phyloP scores from a whole-genome alignment of 2,329 filamentous ascomycete species.

The Lasiodiplodia hormozganensis region DNA sequence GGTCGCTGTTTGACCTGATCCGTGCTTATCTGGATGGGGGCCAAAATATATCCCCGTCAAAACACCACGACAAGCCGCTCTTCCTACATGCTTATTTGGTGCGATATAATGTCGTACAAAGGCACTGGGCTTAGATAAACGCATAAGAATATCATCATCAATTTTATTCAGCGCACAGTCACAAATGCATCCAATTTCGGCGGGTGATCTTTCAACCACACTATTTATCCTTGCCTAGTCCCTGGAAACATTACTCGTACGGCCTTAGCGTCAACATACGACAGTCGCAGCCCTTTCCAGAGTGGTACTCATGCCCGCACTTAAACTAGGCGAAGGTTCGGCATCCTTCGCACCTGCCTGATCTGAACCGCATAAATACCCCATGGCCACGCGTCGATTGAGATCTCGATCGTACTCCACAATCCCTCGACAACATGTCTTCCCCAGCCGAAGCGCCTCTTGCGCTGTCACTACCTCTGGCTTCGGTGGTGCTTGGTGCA shows the following conservation, averaged over 20 bases:
- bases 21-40: slow-evolving; percentile 12
- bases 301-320: neutral
- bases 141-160: neutral
- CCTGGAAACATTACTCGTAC: neutral
- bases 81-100: neutral
- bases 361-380: slow-evolving; percentile 3
- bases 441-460: slow-evolving; percentile 1
- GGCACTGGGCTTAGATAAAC: neutral
- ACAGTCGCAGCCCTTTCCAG: neutral
- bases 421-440: slow-evolving; percentile 1
- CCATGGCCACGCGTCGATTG: neutral
- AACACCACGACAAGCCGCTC: neutral
- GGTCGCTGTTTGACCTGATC: neutral
- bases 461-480: slow-evolving; percentile 9
- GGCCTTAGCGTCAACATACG: neutral
- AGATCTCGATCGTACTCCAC: neutral
- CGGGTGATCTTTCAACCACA: neutral
- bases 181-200: neutral
- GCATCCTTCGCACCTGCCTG: neutral
- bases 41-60: neutral
- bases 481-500: slow-evolving; percentile 14
- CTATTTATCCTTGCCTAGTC: neutral
- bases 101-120: neutral
- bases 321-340: neutral
- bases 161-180: neutral